Percentiles rank a stretch among this genome's conserved stretches.
Evolutionary conservation across 1,139 yeast species (phyloP).

Genomic region (Oligophagozyma castellii): DNA sequence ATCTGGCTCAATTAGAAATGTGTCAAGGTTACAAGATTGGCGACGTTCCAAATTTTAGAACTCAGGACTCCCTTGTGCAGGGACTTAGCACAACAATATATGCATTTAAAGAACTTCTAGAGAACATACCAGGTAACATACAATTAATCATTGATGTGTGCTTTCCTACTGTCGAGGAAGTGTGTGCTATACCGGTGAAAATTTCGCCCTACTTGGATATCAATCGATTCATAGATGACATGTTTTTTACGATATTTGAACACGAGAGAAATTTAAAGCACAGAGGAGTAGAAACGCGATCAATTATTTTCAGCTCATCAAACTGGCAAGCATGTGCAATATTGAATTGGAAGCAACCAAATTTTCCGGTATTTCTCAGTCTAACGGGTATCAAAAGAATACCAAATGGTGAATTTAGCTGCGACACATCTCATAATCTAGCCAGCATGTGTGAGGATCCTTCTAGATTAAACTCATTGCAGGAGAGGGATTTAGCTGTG

Average conservation of each 20-base stretch:
- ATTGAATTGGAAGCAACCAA: conserved; percentile 96
- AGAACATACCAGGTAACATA: conserved; percentile 39
- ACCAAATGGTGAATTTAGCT: conserved; percentile 23
- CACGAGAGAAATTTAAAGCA: conserved; percentile 47
- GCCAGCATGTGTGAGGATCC: conserved; percentile 9
- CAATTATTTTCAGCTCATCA: conserved; percentile 71
- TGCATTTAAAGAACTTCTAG: conserved; percentile 51
- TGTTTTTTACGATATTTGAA: conserved; percentile 58
- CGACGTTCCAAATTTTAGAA: conserved; percentile 3
- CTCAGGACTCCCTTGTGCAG: conserved; percentile 24
- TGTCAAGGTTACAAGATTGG: conserved; percentile 16
- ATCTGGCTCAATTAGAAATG: conserved; percentile 23
- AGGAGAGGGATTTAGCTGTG: conserved; percentile 37
- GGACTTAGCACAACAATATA: conserved; percentile 34
- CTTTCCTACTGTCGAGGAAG: conserved; percentile 66
- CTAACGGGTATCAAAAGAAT: conserved; percentile 46
- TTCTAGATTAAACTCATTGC: conserved; percentile 22
- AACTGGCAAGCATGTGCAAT: conserved; percentile 85
- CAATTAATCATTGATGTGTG: conserved; percentile 68
- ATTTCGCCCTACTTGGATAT: conserved; percentile 33
- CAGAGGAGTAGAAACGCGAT: conserved; percentile 28
- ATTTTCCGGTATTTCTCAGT: conserved; percentile 82
- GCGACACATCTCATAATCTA: conserved; percentile 26
- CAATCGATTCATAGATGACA: conserved; percentile 62
- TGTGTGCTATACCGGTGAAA: conserved; percentile 39